Conservation (phyloP, 768 basidiomycete genomes). For the Suillus spraguei region DNA sequence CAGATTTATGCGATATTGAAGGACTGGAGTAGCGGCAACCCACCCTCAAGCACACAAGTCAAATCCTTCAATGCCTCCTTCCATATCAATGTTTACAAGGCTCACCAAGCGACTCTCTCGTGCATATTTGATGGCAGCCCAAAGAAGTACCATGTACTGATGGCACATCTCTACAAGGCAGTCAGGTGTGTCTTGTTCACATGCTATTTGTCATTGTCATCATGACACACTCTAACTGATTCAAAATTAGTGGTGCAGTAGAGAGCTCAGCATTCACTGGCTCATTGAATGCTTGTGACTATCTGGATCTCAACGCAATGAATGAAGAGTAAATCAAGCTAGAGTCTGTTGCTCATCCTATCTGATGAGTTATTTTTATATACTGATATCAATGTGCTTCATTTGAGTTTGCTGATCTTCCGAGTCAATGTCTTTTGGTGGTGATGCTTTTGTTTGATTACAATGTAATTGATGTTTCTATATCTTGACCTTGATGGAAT, state of each 20-base stretch:
- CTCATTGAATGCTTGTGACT: neutral
- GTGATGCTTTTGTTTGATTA: neutral
- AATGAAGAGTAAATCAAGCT: neutral
- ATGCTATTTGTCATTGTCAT: neutral
- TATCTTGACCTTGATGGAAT: neutral
- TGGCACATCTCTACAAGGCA: neutral
- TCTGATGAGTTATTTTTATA: neutral
- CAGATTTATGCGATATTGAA: too few relatives aligned
- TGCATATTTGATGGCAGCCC: too few relatives aligned
- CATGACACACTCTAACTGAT: neutral
- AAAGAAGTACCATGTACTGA: too few relatives aligned
- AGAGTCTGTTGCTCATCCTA: too few relatives aligned
- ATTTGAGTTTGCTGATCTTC: neutral
- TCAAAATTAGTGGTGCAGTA: neutral
- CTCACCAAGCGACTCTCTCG: too few relatives aligned
- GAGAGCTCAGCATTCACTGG: neutral
- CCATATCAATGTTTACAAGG: too few relatives aligned
- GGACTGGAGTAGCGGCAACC: too few relatives aligned
- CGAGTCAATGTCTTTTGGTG: neutral
- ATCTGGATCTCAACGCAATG: neutral
- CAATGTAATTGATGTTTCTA: neutral
- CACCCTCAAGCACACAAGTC: too few relatives aligned
- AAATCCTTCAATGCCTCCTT: too few relatives aligned
- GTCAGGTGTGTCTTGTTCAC: too few relatives aligned
- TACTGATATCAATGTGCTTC: neutral